Conservation (phyloP, 2,329 filamentous ascomycete genomes). For the Colletotrichum euphorbiae region DNA sequence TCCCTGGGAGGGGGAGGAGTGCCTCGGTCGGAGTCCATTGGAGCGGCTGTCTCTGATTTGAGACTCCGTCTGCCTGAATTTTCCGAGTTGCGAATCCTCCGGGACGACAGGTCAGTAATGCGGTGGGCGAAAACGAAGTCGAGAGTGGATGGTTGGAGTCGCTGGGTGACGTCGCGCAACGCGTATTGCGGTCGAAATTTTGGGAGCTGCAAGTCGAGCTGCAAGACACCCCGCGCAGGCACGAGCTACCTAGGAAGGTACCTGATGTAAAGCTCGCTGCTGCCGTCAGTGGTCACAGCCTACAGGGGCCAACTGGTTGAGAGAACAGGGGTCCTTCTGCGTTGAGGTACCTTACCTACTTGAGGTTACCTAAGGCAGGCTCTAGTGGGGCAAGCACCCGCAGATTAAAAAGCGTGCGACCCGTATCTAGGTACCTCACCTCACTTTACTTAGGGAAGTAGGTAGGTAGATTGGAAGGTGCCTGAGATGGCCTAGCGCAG, state of each 20-base stretch:
- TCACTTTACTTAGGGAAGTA: no score
- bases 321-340: no score
- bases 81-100: no score
- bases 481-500: no score
- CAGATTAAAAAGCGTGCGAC: background rate
- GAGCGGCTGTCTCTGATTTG: background rate
- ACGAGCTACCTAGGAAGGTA: no score
- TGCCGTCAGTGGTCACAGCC: no score
- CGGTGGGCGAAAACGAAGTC: background rate
- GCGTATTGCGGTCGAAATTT: constrained; percentile 30
- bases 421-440: no score
- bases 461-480: no score
- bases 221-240: constrained; percentile 14
- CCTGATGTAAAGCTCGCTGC: no score
- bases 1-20: constrained; percentile 57
- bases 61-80: background rate
- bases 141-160: background rate
- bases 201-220: constrained; percentile 26
- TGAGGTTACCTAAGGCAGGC: no score
- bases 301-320: no score
- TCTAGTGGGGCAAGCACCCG: constrained; percentile 17
- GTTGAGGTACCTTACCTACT: no score
- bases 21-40: constrained; percentile 52
- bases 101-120: background rate
- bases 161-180: constrained; percentile 13